Base-by-base conservation (phyloP, 495 filamentous ascomycete species). In the Immersiella caudata region DNA sequence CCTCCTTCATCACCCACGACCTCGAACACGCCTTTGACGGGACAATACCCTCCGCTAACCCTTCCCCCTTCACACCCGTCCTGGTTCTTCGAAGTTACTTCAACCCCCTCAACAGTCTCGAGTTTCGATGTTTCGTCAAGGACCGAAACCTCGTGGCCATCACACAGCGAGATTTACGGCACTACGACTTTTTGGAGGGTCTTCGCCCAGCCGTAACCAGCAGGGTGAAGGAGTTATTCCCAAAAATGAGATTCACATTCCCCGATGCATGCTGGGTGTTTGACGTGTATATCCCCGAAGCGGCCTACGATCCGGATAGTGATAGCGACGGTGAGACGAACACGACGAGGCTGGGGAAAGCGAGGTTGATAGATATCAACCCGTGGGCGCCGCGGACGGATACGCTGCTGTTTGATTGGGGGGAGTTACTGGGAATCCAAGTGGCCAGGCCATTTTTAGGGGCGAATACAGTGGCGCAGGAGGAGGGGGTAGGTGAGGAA, bases 71-170 rank as follows among this genome's bases (percentile, higher is more conserved):
- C 75, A 70, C 67, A 6, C 81, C 80, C 21, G 79, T 83, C 18
- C 75, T 99, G 0, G 87, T 96, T 22, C 88, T 99, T 0, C 88
- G 96, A 22, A 90, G 95, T 81, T 93, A 89, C 76, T 89, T 95
- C 80, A 87, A 90, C 73, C 87, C 93, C 68, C 94, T 97, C 76
- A 92, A 93, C 0, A 90, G 92, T 0, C 86, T 97, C 70, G 95
- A 99, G 72, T 98, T 98, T 80, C 88, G 95, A 20, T 96, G 91
- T 74, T 99, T 98, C 74, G 96, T 97, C 29, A 90, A 93, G 64
- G 80, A 89, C 22, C 82, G 92, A 3, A 86, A 84, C 26, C 80
- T 99, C 3, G 82, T 99, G 9, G 94, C 88, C 70, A 89, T 97
- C 62, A 90, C 88, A 26, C 95, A 98, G 79, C 88, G 95, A 0